phyloP scores from a whole-genome alignment of 331 rosid genomes.

The Malus hybrid region DNA sequence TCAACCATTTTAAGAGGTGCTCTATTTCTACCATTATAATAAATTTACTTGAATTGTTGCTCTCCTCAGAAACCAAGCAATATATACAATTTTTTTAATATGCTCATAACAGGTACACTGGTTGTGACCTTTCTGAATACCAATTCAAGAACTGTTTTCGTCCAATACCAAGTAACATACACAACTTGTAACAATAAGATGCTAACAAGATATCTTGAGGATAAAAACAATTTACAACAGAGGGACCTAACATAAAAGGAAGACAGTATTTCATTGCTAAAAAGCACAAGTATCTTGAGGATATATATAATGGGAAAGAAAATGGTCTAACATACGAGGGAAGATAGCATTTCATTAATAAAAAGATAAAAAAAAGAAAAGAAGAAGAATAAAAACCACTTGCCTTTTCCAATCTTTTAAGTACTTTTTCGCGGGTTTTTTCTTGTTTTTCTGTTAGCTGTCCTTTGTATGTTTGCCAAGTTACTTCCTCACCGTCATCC shows the following conservation, averaged over 20 bases:
- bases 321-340: not conserved
- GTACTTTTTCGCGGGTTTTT: slow-evolving; percentile 78
- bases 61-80: not conserved
- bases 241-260: not conserved
- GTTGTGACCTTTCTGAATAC: too few relatives aligned
- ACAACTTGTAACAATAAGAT: too few relatives aligned
- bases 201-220: too few relatives aligned
- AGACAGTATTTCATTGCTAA: not conserved
- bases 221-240: not conserved
- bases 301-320: not conserved
- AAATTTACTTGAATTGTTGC: not conserved
- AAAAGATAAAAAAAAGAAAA: not conserved
- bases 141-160: too few relatives aligned
- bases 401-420: slow-evolving; percentile 87
- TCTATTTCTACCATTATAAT: not conserved
- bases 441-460: slow-evolving; percentile 88
- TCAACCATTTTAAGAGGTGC: not conserved
- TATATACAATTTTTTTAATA: not conserved
- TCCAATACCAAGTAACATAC: too few relatives aligned
- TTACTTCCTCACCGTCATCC: slow-evolving; percentile 84
- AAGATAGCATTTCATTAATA: slow-evolving; percentile 2
- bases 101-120: too few relatives aligned
- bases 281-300: not conserved
- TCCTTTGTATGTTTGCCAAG: slow-evolving; percentile 91
- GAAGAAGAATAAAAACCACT: slow-evolving; percentile 14